Evolutionary conservation across 345 rosid genomes (phyloP), one percentile per base, ranked within the genome.

Genomic region (Gossypium rotundifolium): DNA sequence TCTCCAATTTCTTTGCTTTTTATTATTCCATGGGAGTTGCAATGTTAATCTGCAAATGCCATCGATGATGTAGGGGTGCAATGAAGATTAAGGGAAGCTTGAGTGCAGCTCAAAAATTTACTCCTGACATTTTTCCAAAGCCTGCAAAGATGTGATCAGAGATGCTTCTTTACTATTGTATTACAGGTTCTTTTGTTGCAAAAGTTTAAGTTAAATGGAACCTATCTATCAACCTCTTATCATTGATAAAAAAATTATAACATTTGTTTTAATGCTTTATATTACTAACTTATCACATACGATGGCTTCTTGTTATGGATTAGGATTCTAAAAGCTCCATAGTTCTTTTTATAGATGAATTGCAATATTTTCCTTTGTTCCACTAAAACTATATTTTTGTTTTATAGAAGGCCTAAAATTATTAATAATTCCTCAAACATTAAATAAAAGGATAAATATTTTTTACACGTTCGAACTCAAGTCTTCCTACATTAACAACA

Each of bases 131-230:
- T 53, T 53, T 53, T n/a, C 58, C 58, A 0, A 53, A 53, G 58
- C 23, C 58, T 7, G 79, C 99, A 4, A 95, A 93, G 92, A 73
- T 95, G 87, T 93, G 87, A 95, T 72, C 77, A 40, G 51, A 73
- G 65, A 22, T 20, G 23, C 17, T 23, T 9, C 17, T 61, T 51
- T 10, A 17, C 27, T 14, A 29, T 33, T 14, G 11, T 48, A 46
- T 49, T 65, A 13, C n/a, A 52, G 70, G 9, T 65, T 65, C 52
- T 20, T 42, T 18, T 18, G 70, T 42, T 65, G 70, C 29, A 44
- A 18, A 42, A n/a, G 69, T 18, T 29, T 12, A 14, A 17, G 20
- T 45, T 52, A 16, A 65, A 75, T 29, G n/a, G 49, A 72, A 72
- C 18, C 53, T 14, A 5, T 72, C 66, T 44, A 16, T 44, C 57